These are phyloP conservation scores for Zasmidium angulare DNA, from an alignment of 2,329 filamentous ascomycete species.

Conservation along the genomic window DNA sequence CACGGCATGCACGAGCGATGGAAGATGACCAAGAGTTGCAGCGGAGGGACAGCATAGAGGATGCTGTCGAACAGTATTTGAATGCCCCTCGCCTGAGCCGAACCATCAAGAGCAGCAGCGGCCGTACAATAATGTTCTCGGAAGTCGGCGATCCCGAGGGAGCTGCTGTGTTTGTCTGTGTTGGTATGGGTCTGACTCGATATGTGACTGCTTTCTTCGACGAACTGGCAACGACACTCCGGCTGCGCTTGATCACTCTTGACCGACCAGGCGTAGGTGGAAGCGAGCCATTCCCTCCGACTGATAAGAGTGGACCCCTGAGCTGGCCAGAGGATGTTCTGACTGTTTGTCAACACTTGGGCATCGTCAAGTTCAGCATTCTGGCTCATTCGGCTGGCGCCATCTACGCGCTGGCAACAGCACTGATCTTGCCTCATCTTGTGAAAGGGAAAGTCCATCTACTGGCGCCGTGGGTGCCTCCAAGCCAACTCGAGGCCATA, in stretches of 20 bases:
- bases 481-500: slow-evolving; percentile 83
- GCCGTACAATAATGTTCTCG: slow-evolving; percentile 88
- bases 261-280: slow-evolving; percentile 93
- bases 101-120: slow-evolving; percentile 81
- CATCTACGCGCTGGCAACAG: slow-evolving; percentile 95
- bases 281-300: slow-evolving; percentile 80
- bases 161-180: slow-evolving; percentile 90
- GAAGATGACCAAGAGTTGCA: slow-evolving; percentile 33
- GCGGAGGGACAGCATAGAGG: slow-evolving; percentile 83
- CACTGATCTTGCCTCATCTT: slow-evolving; percentile 91
- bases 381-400: slow-evolving; percentile 94
- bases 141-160: slow-evolving; percentile 93
- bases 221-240: slow-evolving; percentile 84
- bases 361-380: slow-evolving; percentile 94
- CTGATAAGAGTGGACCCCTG: slow-evolving; percentile 74
- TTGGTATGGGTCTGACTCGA: slow-evolving; percentile 94
- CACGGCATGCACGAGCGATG: slow-evolving; percentile 38
- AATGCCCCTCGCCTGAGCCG: slow-evolving; percentile 81
- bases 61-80: slow-evolving; percentile 82
- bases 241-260: slow-evolving; percentile 85
- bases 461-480: slow-evolving; percentile 94
- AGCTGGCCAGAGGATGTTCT: slow-evolving; percentile 95
- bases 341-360: slow-evolving; percentile 85
- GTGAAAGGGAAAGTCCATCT: slow-evolving; percentile 93
- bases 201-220: slow-evolving; percentile 98